Base-by-base conservation (phyloP, 306 rosid genomes). In the Inga oerstediana region DNA sequence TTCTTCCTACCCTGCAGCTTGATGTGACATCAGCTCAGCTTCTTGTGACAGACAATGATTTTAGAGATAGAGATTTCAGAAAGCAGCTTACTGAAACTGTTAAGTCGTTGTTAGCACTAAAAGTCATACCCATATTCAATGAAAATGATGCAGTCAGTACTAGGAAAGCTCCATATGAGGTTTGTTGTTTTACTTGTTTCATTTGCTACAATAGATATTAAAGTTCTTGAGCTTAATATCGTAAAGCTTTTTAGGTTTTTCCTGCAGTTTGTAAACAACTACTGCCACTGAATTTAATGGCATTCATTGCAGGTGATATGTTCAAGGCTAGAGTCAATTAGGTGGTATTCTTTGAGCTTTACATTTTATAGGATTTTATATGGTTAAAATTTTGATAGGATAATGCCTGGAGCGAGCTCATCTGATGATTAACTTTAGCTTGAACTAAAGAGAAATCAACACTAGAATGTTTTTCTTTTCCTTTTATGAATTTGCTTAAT, bases 71-170 rank as follows among this genome's bases (percentile, higher is more conserved):
- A 76, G 93, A 88, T 86, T 96, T 96, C 78, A 92, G 99, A 88
- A 91, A 78, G 80, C 99, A 96, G 83, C 94, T 96, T 76, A 78
- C 35, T 41, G 97, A 94, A 84, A 96, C 98, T 34, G 87, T 96
- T 87, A 85, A 91, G 58, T 92, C 95, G 46, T 84, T 96, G 82
- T 77, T 94, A 76, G 24, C 93, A 27, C 86, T 90, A 35, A 96
- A 89, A 86, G 98, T 96, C 75, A 82, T 94, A 86, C 99, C 99
- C 30, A 86, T 96, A 76, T 93, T 96, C 84, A 96, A 96, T 75
- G 99, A 96, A 86, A 96, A 96, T 2, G 99, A 96, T 77, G 99
- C 99, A 73, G 94, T 96, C 85, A 96, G 98, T 84, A 96, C 99
- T 54, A 94, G 99, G 88, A 92, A 80, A 90, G 97, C 99, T 88